A percentile compares a stretch with the other conserved stretches of the same genome.
Conservation (phyloP, 306 rosid species). For the Delonix regia region DNA sequence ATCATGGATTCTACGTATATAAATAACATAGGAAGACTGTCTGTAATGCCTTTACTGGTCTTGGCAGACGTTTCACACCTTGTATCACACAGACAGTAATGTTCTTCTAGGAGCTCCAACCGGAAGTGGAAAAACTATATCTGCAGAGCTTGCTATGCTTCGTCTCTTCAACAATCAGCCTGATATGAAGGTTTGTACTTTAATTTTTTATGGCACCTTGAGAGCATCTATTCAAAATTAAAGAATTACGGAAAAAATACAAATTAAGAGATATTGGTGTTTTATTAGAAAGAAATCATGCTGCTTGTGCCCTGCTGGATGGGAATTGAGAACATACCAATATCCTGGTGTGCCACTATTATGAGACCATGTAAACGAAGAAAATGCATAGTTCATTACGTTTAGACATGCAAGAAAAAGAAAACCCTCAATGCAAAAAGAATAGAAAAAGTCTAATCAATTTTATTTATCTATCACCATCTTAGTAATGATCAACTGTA, state of each 20-base stretch:
- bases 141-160: conserved; percentile 99
- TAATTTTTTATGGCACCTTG: conserved; percentile 26
- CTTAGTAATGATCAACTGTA: not conserved
- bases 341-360: not conserved
- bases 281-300: conserved; percentile 18
- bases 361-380: conserved; percentile 4
- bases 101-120: conserved; percentile 97
- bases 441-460: not conserved
- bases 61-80: conserved; percentile 83
- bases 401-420: not conserved
- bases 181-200: conserved; percentile 84
- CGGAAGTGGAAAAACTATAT: conserved; percentile 98
- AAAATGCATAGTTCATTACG: not conserved
- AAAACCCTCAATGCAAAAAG: not conserved
- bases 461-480: not conserved
- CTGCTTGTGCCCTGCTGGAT: conserved; percentile 17
- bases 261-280: not conserved
- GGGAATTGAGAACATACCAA: conserved; percentile 16
- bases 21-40: conserved; percentile 18
- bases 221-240: conserved; percentile 1
- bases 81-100: conserved; percentile 90
- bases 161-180: conserved; percentile 89
- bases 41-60: conserved; percentile 36
- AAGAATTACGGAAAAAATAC: not conserved
- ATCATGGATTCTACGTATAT: conserved; percentile 22